Percentiles rank a stretch among this genome's conserved stretches.
Conservation (phyloP, 2,329 filamentous ascomycete genomes). For the Arthrobotrys megalospora region DNA sequence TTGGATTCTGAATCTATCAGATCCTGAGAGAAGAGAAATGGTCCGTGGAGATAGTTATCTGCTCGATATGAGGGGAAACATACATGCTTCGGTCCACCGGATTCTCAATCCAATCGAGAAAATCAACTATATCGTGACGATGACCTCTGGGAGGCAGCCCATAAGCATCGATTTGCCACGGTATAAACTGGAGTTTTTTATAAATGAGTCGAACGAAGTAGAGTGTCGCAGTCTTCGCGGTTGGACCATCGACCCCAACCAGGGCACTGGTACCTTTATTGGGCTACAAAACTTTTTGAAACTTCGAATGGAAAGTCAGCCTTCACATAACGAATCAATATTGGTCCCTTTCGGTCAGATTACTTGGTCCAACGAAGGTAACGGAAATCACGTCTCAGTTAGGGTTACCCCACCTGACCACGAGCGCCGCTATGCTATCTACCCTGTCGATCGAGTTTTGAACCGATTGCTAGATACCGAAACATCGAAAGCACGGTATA, state of each 20-base stretch:
- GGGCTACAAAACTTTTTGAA: constrained; percentile 72
- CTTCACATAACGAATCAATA: constrained; percentile 62
- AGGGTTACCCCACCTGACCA: background rate
- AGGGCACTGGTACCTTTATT: constrained; percentile 70
- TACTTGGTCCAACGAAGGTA: background rate
- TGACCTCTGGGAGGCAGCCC: background rate
- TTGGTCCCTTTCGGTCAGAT: constrained; percentile 26
- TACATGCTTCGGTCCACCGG: background rate
- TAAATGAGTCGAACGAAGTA: constrained; percentile 66
- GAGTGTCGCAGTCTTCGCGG: constrained; percentile 71
- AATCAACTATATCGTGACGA: constrained; percentile 1
- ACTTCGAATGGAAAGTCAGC: constrained; percentile 65
- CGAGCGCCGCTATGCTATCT: constrained; percentile 67
- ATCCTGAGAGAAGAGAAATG: background rate
- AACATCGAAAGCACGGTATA: constrained; percentile 71
- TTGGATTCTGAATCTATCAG: constrained; percentile 17
- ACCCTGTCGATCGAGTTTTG: constrained; percentile 71
- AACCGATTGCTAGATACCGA: constrained; percentile 71
- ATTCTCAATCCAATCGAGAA: constrained; percentile 1
- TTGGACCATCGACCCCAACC: constrained; percentile 70
- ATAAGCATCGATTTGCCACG: constrained; percentile 69
- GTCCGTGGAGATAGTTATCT: background rate
- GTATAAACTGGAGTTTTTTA: constrained; percentile 70
- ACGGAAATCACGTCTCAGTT: background rate
- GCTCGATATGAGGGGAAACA: constrained; percentile 10